Evolutionary conservation across 352 stramenopile genomes (phyloP).

Genomic region (Phytophthora brassicae): DNA sequence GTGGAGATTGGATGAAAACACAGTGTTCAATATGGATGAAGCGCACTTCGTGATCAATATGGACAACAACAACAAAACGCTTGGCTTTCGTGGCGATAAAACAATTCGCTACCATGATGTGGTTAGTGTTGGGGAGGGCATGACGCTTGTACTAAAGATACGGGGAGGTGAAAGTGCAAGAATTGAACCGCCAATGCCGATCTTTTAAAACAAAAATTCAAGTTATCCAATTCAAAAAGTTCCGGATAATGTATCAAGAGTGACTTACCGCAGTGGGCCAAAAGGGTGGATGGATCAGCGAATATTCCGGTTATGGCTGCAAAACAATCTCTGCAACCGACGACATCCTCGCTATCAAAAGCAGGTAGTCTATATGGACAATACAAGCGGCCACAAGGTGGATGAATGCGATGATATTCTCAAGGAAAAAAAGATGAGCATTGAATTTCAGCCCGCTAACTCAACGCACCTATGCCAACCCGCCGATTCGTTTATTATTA

Average conservation of each 20-base stretch:
- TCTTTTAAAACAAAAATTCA: neutral
- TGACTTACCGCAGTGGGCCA: neutral
- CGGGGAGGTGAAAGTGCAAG: neutral
- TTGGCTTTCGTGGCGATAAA: constrained; percentile 1
- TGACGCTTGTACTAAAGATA: neutral
- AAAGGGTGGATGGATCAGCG: neutral
- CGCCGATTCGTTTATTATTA: neutral
- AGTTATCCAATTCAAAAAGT: neutral
- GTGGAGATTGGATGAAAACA: neutral
- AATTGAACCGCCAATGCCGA: neutral
- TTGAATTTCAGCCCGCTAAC: neutral
- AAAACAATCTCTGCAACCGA: neutral
- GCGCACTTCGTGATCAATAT: constrained; percentile 6
- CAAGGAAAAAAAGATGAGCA: neutral
- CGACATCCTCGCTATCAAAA: neutral
- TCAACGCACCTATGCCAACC: too few relatives aligned
- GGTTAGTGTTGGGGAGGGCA: neutral
- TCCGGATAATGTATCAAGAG: neutral
- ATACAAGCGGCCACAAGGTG: neutral
- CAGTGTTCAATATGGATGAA: constrained; percentile 3
- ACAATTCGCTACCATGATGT: neutral
- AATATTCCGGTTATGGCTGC: neutral
- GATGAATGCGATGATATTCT: neutral
- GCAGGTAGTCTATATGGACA: neutral
- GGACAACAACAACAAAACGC: neutral